Conservation (phyloP, 176 grass and related monocot genomes). For the Aegilops bicornis region DNA sequence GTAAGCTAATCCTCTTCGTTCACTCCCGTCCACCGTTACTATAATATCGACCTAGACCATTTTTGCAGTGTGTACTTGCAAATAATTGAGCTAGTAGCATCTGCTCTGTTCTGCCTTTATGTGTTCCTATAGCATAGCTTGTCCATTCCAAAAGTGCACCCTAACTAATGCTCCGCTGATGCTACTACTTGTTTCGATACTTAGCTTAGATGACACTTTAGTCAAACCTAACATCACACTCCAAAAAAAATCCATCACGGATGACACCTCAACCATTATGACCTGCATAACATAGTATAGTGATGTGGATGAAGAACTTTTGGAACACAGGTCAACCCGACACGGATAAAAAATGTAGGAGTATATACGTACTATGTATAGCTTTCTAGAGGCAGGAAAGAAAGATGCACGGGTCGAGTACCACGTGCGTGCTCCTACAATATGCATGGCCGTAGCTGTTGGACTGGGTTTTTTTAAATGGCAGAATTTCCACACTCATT, state of each 20-base stretch:
- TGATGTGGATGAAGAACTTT: neutral
- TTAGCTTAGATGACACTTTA: conserved; percentile 28
- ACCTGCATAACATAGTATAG: neutral
- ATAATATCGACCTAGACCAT: neutral
- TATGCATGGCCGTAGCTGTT: neutral
- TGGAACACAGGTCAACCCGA: conserved; percentile 14
- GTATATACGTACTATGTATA: neutral
- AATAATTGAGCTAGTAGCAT: conserved; percentile 47
- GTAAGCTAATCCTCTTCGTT: conserved; percentile 38
- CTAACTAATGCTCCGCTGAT: conserved; percentile 13
- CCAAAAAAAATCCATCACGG: neutral
- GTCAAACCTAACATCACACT: conserved; percentile 47
- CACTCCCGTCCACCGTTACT: neutral
- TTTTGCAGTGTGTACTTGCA: neutral
- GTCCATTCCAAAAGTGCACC: neutral
- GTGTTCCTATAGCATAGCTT: neutral
- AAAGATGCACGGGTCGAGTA: neutral
- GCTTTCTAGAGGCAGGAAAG: conserved; percentile 12
- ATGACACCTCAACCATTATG: conserved; percentile 19
- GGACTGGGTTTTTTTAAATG: neutral
- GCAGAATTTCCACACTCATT: too few species aligned
- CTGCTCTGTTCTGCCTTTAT: conserved; percentile 24
- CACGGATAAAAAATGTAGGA: neutral
- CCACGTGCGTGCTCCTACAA: neutral
- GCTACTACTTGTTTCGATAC: neutral